Conservation (phyloP, 352 stramenopile species). For the Phytophthora meadii region DNA sequence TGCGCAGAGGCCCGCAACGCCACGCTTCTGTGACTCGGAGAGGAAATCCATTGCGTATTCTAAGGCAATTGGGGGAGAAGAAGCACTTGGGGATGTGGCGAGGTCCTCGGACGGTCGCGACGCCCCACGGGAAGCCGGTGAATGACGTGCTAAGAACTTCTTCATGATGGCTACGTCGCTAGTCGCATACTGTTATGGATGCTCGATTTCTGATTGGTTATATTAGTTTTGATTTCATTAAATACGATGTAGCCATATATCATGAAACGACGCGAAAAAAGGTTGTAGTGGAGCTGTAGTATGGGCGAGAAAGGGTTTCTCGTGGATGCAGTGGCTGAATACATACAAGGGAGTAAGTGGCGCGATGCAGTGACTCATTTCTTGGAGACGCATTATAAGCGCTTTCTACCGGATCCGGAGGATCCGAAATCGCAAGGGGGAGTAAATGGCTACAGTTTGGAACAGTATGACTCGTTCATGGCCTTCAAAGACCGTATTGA, state of each 20-base stretch:
- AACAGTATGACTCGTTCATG: conserved; percentile 74
- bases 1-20: conserved; percentile 68
- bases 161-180: conserved; percentile 27
- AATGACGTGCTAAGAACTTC: conserved; percentile 28
- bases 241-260: conserved; percentile 19
- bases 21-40: conserved; percentile 64
- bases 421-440: conserved; percentile 34
- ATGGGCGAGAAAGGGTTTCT: conserved; percentile 70
- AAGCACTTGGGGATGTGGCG: conserved; percentile 1
- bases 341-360: conserved; percentile 65
- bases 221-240: not conserved
- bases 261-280: conserved; percentile 20
- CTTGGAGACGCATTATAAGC: conserved; percentile 59
- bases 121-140: conserved; percentile 2
- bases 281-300: not conserved
- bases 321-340: conserved; percentile 76
- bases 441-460: conserved; percentile 46
- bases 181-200: conserved; percentile 23
- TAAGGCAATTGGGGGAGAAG: not conserved
- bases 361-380: conserved; percentile 58
- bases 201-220: conserved; percentile 25
- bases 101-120: not conserved
- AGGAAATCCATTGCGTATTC: conserved; percentile 48
- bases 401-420: conserved; percentile 45
- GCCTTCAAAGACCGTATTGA: conserved; percentile 79